Conservation (phyloP, 225 moss, liverwort and hornwort genomes). For the Pseudisothecium myosuroides region DNA sequence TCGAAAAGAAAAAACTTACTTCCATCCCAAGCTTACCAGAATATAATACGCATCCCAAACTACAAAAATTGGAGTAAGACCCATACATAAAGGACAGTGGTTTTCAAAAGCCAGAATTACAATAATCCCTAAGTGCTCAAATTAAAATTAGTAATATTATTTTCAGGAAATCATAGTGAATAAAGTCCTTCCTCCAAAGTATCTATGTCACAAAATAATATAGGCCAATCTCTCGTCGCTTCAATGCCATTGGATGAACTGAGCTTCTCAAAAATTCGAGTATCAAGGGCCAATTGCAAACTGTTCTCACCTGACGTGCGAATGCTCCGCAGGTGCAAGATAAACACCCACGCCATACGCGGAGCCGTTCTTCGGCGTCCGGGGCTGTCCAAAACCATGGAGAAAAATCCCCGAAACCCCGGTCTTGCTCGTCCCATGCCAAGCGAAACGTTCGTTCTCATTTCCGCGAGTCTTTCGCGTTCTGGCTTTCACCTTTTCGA, state of each 20-base stretch:
- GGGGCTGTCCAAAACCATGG: slow-evolving; percentile 56
- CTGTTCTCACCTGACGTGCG: slow-evolving; percentile 25
- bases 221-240: background rate
- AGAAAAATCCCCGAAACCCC: slow-evolving; percentile 47
- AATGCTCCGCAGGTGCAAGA: slow-evolving; percentile 32
- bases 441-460: slow-evolving; percentile 37
- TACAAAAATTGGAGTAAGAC: background rate
- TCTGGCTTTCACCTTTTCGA: slow-evolving; percentile 6
- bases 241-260: background rate
- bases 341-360: slow-evolving; percentile 57
- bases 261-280: background rate
- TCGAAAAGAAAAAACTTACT: background rate
- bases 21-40: background rate
- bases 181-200: background rate
- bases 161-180: background rate
- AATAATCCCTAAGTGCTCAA: background rate
- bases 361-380: slow-evolving; percentile 41
- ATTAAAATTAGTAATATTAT: background rate
- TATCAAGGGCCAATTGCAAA: background rate
- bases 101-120: background rate
- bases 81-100: background rate
- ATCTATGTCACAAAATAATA: background rate
- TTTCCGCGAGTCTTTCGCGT: slow-evolving; percentile 23
- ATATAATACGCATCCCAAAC: background rate
- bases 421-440: slow-evolving; percentile 46